Evolutionary conservation across 176 grass and related monocot genomes (phyloP), one percentile per base, ranked within the genome.

Genomic region (maize (Zea mays)): DNA sequence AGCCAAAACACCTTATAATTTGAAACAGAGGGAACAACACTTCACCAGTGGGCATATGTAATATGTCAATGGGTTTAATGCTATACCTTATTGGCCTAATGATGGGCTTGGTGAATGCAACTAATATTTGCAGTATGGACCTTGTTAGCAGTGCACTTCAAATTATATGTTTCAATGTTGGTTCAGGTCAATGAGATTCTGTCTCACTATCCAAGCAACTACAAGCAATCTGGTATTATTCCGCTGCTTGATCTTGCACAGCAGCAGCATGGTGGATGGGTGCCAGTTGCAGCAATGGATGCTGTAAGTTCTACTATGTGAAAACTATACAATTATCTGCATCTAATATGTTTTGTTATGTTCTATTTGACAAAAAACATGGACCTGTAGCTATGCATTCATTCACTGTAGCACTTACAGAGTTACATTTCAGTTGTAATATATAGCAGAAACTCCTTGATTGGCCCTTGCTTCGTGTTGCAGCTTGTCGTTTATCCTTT

Each of bases 201-300:
- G 15, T 95, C 92, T 47, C 87, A 95, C 69, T 99, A 99, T 75
- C 90, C 96, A 69, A 90, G 89, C 62, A 99, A 99, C 79, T 99
- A 99, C 78, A 99, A 95, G 90, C 96, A 95, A 80, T 99, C 96
- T 58, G 92, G 87, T 70, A 83, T 95, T 84, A 95, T 99, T 69
- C 90, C 88, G 4, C 10, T 99, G 71, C 84, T 99, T 78, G 96
- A 99, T 90, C 89, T 99, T 58, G 96, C 90, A 0, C 96, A 99
- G 61, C 92, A 95, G 76, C 92, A 95, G 67, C 87, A 99, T 87
- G 92, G 96, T 38, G 96, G 96, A 88, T 99, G 96, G 96, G 74
- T 99, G 62, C 90, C 96, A 59, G 96, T 95, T 78, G 81, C 92
- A 51, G 90, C 96, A 81, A 99, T 95, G 96, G 77, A 99, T 65